Evolutionary conservation across 2,329 filamentous ascomycete species (phyloP).

Genomic region (Ophiostoma novo-ulmi): DNA sequence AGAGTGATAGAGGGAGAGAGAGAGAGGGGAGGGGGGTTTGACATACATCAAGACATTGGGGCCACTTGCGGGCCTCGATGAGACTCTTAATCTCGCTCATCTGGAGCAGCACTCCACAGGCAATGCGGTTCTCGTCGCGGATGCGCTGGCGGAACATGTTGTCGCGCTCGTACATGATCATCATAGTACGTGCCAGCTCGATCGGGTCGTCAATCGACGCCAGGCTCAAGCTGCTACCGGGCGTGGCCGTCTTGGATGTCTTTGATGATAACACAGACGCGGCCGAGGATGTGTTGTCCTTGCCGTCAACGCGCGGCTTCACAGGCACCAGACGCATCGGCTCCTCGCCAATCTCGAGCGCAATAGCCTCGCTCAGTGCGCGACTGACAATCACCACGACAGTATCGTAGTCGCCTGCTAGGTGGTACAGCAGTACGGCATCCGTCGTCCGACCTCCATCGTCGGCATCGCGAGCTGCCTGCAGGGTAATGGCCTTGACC

Average conservation of each 20-base stretch:
- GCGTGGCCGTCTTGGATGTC: constrained; percentile 48
- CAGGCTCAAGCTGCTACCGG: constrained; percentile 55
- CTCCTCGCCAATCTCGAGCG: constrained; percentile 77
- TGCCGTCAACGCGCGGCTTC: constrained; percentile 57
- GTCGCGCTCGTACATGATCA: constrained; percentile 57
- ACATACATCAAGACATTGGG: constrained; percentile 55
- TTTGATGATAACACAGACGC: constrained; percentile 51
- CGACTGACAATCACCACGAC: constrained; percentile 89
- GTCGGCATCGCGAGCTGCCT: constrained; percentile 87
- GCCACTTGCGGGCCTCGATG: constrained; percentile 52
- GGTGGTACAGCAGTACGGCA: constrained; percentile 87
- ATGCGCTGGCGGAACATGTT: constrained; percentile 57
- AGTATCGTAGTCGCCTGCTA: constrained; percentile 90
- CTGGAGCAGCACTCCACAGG: constrained; percentile 53
- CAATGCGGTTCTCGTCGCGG: constrained; percentile 51
- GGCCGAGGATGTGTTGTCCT: constrained; percentile 32
- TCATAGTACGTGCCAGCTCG: constrained; percentile 56
- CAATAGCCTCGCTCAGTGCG: constrained; percentile 81
- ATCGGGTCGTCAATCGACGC: constrained; percentile 57
- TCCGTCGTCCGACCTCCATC: constrained; percentile 91
- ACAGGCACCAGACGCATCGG: constrained; percentile 72
- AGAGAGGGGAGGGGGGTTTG: neutral
- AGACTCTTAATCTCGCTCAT: constrained; percentile 58
- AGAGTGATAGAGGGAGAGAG: neutral
- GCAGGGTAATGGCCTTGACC: constrained; percentile 83